phyloP scores from a whole-genome alignment of 371 early-diverging fungal species.

The Blastocladiella emersonii region DNA sequence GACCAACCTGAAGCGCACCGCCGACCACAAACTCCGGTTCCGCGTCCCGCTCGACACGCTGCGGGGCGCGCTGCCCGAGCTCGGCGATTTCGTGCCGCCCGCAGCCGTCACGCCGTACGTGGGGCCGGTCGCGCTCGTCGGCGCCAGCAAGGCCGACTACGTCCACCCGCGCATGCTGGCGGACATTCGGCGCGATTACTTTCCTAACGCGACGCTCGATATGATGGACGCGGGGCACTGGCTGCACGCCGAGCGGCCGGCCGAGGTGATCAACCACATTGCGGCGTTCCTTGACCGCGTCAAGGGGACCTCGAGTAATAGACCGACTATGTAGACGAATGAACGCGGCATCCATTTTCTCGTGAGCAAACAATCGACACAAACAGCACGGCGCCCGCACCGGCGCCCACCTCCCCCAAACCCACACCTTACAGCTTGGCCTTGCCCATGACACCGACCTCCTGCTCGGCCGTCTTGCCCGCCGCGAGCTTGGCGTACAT shows the following conservation, averaged over 20 bases:
- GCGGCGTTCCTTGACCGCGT: slow-evolving; percentile 13
- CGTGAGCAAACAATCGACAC: no score
- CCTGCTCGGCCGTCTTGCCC: not conserved
- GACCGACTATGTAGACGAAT: no score
- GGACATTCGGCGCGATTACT: slow-evolving; percentile 12
- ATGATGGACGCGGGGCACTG: slow-evolving; percentile 23
- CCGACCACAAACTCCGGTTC: slow-evolving; percentile 8
- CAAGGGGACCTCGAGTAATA: no score
- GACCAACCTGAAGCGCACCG: slow-evolving; percentile 23
- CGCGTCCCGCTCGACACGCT: slow-evolving; percentile 23
- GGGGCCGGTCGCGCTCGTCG: slow-evolving; percentile 18
- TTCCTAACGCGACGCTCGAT: slow-evolving; percentile 19
- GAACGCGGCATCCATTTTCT: no score
- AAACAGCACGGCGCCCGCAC: no score
- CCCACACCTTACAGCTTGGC: not conserved
- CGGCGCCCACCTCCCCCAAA: no score
- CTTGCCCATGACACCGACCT: not conserved
- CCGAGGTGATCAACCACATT: slow-evolving; percentile 16
- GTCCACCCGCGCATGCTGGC: slow-evolving; percentile 9
- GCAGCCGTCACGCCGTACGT: slow-evolving; percentile 3
- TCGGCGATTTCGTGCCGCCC: slow-evolving; percentile 10
- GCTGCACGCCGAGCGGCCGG: slow-evolving; percentile 28
- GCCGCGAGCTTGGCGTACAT: slow-evolving; percentile 28
- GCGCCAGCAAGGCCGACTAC: slow-evolving; percentile 17
- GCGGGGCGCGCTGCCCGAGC: slow-evolving; percentile 6